Conservation (phyloP, 73 alveolate species). For the Paramecium octaurelia region DNA sequence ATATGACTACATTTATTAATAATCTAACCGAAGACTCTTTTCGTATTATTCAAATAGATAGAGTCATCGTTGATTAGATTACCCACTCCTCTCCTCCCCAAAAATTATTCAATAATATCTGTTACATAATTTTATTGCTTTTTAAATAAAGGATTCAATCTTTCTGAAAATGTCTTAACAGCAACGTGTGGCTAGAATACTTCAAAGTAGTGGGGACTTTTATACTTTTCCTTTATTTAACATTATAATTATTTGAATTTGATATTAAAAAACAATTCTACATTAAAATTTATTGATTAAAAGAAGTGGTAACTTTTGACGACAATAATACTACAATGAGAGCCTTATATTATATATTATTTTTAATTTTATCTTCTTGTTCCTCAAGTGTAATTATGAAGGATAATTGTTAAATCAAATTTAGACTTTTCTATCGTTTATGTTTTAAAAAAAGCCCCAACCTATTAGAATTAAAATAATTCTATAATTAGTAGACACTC, state of each 20-base stretch:
- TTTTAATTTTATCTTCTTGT: too few species aligned
- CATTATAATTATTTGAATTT: background rate
- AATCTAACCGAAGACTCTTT: background rate
- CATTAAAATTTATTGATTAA: background rate
- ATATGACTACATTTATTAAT: background rate
- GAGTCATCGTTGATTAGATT: background rate
- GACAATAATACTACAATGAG: background rate
- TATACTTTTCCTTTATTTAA: too few species aligned
- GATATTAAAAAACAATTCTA: background rate
- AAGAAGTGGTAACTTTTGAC: background rate
- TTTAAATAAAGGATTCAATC: background rate
- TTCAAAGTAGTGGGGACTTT: too few species aligned
- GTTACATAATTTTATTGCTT: too few species aligned
- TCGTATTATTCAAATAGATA: background rate
- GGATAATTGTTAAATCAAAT: background rate
- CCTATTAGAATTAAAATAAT: background rate
- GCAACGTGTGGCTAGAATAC: too few species aligned
- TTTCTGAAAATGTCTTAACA: background rate
- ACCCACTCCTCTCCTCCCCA: background rate
- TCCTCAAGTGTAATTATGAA: background rate
- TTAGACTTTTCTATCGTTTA: background rate
- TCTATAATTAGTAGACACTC: background rate
- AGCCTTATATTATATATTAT: background rate
- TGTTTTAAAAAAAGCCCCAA: too few species aligned
- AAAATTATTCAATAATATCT: too few species aligned